These are phyloP conservation scores for Russula griseocarnosa DNA, from an alignment of 768 basidiomycete genomes.

Conservation along the genomic window DNA sequence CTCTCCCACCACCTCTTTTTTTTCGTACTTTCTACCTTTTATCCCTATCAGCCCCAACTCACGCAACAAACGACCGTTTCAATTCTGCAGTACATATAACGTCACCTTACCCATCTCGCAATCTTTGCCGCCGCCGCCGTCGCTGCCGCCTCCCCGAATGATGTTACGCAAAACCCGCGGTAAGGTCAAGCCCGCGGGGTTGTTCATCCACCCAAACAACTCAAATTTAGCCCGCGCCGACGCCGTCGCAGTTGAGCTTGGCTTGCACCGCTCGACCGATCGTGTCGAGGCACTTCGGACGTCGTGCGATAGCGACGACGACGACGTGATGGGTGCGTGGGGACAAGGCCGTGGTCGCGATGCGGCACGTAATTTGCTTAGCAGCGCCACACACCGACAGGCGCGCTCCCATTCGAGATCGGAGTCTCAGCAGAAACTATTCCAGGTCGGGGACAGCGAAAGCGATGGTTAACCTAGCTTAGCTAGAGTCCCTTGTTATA, in stretches of 20 bases:
- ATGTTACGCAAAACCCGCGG: constrained; percentile 39
- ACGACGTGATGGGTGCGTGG: constrained; percentile 37
- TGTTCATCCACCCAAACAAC: constrained; percentile 59
- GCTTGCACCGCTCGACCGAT: constrained; percentile 48
- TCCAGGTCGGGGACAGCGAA: constrained; percentile 25
- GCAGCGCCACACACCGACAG: constrained; percentile 22
- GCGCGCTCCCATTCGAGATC: constrained; percentile 5
- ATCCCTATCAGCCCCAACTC: too few relatives aligned
- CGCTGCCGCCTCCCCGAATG: constrained; percentile 1
- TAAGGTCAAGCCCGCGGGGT: constrained; percentile 43
- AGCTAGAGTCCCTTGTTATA: not conserved
- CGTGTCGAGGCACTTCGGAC: constrained; percentile 41
- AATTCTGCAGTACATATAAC: constrained; percentile 3
- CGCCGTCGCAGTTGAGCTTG: constrained; percentile 53
- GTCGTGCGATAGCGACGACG: constrained; percentile 34
- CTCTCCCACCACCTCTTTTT: too few relatives aligned
- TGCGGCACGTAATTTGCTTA: constrained; percentile 45
- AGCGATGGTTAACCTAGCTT: constrained; percentile 7
- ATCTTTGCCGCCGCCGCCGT: too few relatives aligned
- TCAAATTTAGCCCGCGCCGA: constrained; percentile 68
- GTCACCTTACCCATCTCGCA: not conserved
- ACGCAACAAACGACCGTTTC: not conserved
- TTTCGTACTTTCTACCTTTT: too few relatives aligned
- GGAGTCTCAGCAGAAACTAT: constrained; percentile 21
- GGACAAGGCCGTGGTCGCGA: constrained; percentile 49